Base-by-base conservation (phyloP, 2,329 filamentous ascomycete genomes). In the Alternaria sp. region DNA sequence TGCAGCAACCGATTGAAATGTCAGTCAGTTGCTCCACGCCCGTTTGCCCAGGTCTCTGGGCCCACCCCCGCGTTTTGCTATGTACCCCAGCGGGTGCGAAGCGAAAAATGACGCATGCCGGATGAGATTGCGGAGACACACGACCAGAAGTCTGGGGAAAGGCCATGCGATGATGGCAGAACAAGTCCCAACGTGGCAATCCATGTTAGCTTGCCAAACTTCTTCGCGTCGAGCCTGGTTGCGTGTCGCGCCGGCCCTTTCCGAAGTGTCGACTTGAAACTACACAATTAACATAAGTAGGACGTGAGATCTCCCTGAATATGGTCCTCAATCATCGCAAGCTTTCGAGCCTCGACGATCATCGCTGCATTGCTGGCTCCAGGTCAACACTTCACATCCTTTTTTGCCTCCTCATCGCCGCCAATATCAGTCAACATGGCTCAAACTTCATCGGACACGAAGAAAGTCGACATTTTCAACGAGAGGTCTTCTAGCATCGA, bases 401-500 rank as follows among this genome's bases (percentile, higher is more conserved):
- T 3, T 7, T 36, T 34, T 12, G 3, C 24, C 46, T 48, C 30
- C 18, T 48, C 46, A 24, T 22, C 46, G 16, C 30, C 7, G 30
- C 30, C 46, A 12, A 48, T 0, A 9, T 12, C 30, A 14, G 8
- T 36, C 30, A 36, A 24, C 20, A 48, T 48, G 46, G 46, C 46
- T 48, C 46, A 48, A 16, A 34, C 34, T 30, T 4, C 18, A 11
- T 22, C 24, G 44, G 28, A 47, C 14, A 60, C 66, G 11, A 67
- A 71, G 61, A 62, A 62, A 46, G 14, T 32, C 16, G 55, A 59
- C 14, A 12, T 51, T 11, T 42, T 32, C 30, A 48, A 48, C 12
- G 30, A 36, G 65, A 71, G 56, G 62, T 65, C 49, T 48, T 64
- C 26, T 52, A 54, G 30, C 39, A 26, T 55, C 54, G n/a, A 56